Percentiles rank a stretch among this genome's conserved stretches.
Evolutionary conservation across 768 basidiomycete genomes (phyloP).

Genomic region (Mycena rosella): DNA sequence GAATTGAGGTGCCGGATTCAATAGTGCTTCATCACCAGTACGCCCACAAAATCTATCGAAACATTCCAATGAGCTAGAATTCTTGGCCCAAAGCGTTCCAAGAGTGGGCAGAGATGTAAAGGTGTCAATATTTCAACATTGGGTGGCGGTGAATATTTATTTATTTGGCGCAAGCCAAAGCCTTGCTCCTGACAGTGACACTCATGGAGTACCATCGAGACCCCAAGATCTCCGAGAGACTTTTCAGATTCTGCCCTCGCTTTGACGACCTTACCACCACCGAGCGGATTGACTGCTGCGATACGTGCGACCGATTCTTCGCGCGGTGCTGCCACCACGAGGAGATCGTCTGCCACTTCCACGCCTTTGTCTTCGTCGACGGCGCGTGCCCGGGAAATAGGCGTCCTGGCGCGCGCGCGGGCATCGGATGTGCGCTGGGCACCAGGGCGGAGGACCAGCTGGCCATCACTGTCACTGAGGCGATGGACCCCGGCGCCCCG

Average conservation of each 20-base stretch:
- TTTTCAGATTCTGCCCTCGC: conserved; percentile 2
- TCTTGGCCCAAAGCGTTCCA: too few species aligned
- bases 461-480: conserved; percentile 43
- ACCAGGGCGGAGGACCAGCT: conserved; percentile 31
- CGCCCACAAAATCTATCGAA: too few species aligned
- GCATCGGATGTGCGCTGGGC: conserved; percentile 48
- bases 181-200: background rate
- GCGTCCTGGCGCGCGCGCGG: conserved; percentile 39
- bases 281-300: background rate
- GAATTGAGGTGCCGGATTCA: too few species aligned
- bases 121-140: background rate
- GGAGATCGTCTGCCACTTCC: conserved; percentile 39
- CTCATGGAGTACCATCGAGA: background rate
- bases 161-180: background rate
- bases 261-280: background rate
- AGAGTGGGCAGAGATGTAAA: too few species aligned
- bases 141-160: background rate
- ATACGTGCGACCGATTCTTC: background rate
- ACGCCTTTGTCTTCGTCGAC: conserved; percentile 49
- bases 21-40: too few species aligned
- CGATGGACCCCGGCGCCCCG: conserved; percentile 34
- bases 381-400: conserved; percentile 51
- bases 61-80: too few species aligned
- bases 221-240: background rate
- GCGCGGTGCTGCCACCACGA: conserved; percentile 21